These are phyloP conservation scores for Apiospora rasikravindrae DNA, from an alignment of 2,329 filamentous ascomycete species.

Conservation along the genomic window DNA sequence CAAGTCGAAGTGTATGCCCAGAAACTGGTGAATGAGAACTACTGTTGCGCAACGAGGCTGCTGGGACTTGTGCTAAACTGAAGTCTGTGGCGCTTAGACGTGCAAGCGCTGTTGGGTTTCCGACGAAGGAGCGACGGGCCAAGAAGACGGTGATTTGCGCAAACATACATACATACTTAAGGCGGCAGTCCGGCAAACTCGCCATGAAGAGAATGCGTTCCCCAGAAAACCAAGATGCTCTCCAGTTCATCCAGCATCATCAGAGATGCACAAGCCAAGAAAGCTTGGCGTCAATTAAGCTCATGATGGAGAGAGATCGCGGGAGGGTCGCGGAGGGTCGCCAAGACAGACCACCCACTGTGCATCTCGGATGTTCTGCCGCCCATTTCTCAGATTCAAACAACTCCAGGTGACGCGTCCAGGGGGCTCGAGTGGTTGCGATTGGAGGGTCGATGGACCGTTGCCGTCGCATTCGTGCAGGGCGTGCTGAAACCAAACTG, in stretches of 20 bases:
- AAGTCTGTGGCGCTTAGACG: neutral
- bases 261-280: slow-evolving; percentile 1
- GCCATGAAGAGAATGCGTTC: neutral
- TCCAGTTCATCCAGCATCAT: slow-evolving; percentile 2
- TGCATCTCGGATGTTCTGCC: neutral
- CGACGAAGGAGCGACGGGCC: neutral
- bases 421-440: neutral
- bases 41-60: neutral
- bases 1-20: neutral
- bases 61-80: neutral
- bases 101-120: neutral
- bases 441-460: neutral
- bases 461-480: neutral
- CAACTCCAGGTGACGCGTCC: slow-evolving; percentile 2
- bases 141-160: neutral
- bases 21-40: neutral
- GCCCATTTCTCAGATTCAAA: too few relatives aligned
- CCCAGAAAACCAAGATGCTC: neutral
- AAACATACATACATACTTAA: neutral
- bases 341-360: neutral
- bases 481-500: slow-evolving; percentile 12
- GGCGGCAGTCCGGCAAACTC: neutral
- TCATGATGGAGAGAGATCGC: neutral
- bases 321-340: neutral
- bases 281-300: slow-evolving; percentile 14